These are phyloP conservation scores for Pyrenochaeta sp. DNA, from an alignment of 2,329 filamentous ascomycete species.

Conservation along the genomic window DNA sequence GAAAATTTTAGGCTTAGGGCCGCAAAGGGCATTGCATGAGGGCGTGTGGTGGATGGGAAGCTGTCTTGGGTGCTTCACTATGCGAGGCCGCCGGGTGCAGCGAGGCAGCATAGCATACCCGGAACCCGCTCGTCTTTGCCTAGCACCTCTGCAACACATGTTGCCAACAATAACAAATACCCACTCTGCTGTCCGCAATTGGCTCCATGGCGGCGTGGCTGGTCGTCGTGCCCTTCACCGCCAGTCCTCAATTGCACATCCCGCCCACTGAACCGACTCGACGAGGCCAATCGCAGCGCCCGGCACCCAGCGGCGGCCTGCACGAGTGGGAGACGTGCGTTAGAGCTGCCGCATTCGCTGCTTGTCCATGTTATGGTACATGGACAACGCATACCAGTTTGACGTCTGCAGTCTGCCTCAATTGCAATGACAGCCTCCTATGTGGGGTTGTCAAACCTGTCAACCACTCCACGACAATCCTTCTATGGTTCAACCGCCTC, in stretches of 20 bases:
- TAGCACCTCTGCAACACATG: slow-evolving; percentile 26
- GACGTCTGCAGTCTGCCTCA: slow-evolving; percentile 18
- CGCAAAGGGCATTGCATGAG: slow-evolving; percentile 30
- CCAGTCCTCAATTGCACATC: slow-evolving; percentile 31
- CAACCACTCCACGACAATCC: slow-evolving; percentile 7
- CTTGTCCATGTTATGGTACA: slow-evolving; percentile 18
- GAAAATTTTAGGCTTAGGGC: slow-evolving; percentile 29
- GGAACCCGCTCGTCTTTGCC: slow-evolving; percentile 26
- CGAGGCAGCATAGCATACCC: slow-evolving; percentile 12
- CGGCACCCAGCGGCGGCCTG: slow-evolving; percentile 24
- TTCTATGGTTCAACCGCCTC: slow-evolving; percentile 2
- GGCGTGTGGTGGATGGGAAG: slow-evolving; percentile 18
- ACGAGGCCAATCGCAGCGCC: slow-evolving; percentile 25
- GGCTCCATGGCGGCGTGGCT: slow-evolving; percentile 14
- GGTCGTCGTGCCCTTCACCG: slow-evolving; percentile 26
- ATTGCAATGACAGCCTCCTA: slow-evolving; percentile 9
- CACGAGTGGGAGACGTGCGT: slow-evolving; percentile 27
- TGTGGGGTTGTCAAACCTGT: slow-evolving; percentile 15
- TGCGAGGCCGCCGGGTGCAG: slow-evolving; percentile 13
- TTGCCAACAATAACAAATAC: slow-evolving; percentile 9
- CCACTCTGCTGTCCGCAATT: slow-evolving; percentile 11
- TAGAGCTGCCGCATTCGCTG: slow-evolving; percentile 23
- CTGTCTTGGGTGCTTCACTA: slow-evolving; percentile 13
- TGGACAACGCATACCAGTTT: slow-evolving; percentile 35
- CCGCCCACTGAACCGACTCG: slow-evolving; percentile 12